Evolutionary conservation across 2,329 filamentous ascomycete species (phyloP), one percentile per base, ranked within the genome.

Genomic region (Calonectria crousiana): DNA sequence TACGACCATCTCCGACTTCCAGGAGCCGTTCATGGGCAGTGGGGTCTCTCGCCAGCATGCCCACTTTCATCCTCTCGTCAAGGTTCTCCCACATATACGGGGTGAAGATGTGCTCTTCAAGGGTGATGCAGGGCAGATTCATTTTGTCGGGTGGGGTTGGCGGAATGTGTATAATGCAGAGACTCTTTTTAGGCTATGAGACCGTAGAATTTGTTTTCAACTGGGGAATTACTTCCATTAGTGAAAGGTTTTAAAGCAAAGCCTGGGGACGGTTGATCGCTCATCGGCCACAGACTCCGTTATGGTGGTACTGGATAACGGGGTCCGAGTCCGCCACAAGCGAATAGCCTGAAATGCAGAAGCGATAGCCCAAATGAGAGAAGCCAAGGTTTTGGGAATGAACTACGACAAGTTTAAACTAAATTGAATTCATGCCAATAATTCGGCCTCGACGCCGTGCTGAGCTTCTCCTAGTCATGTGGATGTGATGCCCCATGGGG

Each of bases 41-140:
- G 32, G 53, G 53, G n/a, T 60, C 53, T 6, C 32, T 26, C 4
- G 53, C 34, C 4, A 30, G 26, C 5, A 60, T 26, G 8, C 53
- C 53, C 20, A 60, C 23, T 36, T 38, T 36, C 53, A 47, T 74
- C 44, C 16, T 34, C 26, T 9, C 41, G 49, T 26, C 67, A 26
- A 30, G 56, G 58, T 58, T 51, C 18, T 23, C 67, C 72, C 32
- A 62, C 72, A 32, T 53, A 26, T 32, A 60, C 6, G 41, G 66
- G 32, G 32, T 74, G 52, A 69, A 67, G 52, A 51, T 65, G 41
- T 74, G 72, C 28, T 74, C 72, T 56, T 74, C 72, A 26, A 74
- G 72, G 20, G 72, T 71, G 52, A 74, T 74, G 36, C 68, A 60
- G 26, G 66, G 56, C 11, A 60, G 23, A 38, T 14, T 20, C 53